Conservation (phyloP, 2,329 filamentous ascomycete genomes). For the Apiospora phragmitis region DNA sequence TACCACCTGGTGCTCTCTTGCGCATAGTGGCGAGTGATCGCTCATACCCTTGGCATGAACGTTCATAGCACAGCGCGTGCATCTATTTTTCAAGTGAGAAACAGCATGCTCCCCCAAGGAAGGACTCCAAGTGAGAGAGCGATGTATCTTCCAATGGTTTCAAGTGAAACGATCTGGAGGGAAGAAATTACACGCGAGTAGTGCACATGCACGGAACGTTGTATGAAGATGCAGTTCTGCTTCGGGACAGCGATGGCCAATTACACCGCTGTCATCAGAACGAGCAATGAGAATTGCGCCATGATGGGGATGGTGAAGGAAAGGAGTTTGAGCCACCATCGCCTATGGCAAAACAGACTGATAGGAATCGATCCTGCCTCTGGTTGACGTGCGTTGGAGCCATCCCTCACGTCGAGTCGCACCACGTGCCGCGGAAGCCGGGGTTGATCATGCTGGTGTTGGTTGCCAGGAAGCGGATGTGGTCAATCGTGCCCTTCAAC, state of each 20-base stretch:
- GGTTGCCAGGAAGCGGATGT: background rate
- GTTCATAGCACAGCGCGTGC: background rate
- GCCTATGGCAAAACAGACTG: background rate
- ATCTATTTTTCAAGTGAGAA: background rate
- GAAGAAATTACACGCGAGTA: background rate
- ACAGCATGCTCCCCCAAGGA: background rate
- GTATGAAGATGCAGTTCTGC: background rate
- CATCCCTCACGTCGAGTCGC: background rate
- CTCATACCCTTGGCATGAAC: background rate
- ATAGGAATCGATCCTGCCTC: background rate
- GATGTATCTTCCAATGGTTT: background rate
- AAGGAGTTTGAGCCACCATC: background rate
- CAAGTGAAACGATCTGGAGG: background rate
- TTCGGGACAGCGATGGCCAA: background rate
- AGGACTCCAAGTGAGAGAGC: background rate
- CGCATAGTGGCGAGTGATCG: background rate
- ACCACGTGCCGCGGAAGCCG: background rate
- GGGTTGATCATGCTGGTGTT: background rate
- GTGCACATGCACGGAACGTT: background rate
- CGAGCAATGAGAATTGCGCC: background rate
- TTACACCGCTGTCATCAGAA: background rate
- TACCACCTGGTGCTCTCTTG: background rate
- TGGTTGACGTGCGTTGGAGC: no score
- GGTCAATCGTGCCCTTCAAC: background rate
- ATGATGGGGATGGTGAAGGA: background rate